Conservation (phyloP, 2,329 filamentous ascomycete species). For the Microsporum canis region DNA sequence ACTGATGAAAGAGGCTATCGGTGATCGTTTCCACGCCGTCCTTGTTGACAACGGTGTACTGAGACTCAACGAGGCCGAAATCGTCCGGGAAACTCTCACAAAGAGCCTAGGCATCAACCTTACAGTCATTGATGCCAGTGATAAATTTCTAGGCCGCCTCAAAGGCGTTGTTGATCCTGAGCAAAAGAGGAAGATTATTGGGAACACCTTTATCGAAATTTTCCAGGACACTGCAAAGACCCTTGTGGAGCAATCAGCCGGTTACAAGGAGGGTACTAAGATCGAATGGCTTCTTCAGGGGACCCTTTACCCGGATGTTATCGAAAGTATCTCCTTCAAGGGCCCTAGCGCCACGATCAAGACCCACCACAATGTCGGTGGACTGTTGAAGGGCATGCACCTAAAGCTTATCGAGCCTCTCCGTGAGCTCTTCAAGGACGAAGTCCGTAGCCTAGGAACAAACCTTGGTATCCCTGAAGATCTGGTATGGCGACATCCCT, state of each 20-base stretch:
- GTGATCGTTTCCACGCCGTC: slow-evolving; percentile 71
- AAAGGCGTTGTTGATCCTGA: slow-evolving; percentile 70
- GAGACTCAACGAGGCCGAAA: slow-evolving; percentile 70
- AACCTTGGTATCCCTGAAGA: slow-evolving; percentile 59
- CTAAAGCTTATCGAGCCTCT: slow-evolving; percentile 54
- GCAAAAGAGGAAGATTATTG: slow-evolving; percentile 81
- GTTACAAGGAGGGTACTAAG: slow-evolving; percentile 56
- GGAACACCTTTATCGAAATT: slow-evolving; percentile 62
- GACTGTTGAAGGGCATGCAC: slow-evolving; percentile 49
- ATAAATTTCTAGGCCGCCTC: slow-evolving; percentile 66
- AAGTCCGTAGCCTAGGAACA: slow-evolving; percentile 56
- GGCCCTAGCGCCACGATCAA: slow-evolving; percentile 62
- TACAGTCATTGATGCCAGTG: slow-evolving; percentile 68
- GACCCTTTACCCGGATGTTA: slow-evolving; percentile 64
- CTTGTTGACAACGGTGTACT: slow-evolving; percentile 80
- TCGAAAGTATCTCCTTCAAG: slow-evolving; percentile 61
- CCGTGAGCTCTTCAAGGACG: slow-evolving; percentile 67
- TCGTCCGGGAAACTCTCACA: slow-evolving; percentile 68
- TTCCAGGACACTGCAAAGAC: slow-evolving; percentile 69
- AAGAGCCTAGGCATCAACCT: slow-evolving; percentile 81
- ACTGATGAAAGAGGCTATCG: slow-evolving; percentile 78
- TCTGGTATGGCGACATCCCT: slow-evolving; percentile 69
- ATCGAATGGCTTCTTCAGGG: slow-evolving; percentile 84
- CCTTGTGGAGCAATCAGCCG: slow-evolving; percentile 60
- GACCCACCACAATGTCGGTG: slow-evolving; percentile 57